Evolutionary conservation across 129 eudicot species (phyloP).

Genomic region (Escallonia herrerae): DNA sequence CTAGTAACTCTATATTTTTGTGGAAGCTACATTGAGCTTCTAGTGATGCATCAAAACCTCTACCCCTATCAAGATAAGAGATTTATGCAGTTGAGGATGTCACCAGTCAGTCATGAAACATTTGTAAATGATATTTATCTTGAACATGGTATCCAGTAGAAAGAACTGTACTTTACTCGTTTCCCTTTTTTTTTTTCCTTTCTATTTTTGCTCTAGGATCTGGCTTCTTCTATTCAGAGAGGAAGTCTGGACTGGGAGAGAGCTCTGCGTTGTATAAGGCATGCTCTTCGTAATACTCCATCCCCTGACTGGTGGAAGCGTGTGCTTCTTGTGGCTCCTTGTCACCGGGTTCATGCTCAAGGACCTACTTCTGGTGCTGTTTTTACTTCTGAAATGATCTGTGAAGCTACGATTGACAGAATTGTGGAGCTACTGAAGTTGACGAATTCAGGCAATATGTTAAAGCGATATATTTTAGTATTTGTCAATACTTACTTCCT

Average conservation of each 20-base stretch:
- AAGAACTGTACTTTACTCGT: too few relatives aligned
- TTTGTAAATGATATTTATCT: background rate
- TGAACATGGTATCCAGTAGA: background rate
- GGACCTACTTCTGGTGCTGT: conserved; percentile 89
- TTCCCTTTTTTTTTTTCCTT: too few relatives aligned
- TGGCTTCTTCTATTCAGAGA: conserved; percentile 74
- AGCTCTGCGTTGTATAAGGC: conserved; percentile 84
- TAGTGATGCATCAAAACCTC: background rate
- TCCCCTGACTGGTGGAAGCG: conserved; percentile 99
- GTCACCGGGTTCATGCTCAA: conserved; percentile 59
- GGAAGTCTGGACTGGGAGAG: conserved; percentile 96
- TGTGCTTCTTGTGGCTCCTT: conserved; percentile 85
- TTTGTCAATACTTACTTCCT: too few relatives aligned
- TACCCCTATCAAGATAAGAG: background rate
- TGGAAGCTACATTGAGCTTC: background rate
- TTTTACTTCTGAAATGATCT: conserved; percentile 88
- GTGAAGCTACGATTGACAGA: conserved; percentile 89
- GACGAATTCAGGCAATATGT: conserved; percentile 72
- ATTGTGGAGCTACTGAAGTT: conserved; percentile 80
- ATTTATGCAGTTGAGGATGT: background rate
- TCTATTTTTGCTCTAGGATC: conserved; percentile 44
- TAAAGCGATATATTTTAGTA: too few relatives aligned
- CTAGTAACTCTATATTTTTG: background rate
- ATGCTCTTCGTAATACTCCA: conserved; percentile 92
- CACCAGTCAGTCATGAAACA: background rate